Evolutionary conservation across 2,329 filamentous ascomycete genomes (phyloP).

Genomic region (Colletotrichum karsti): DNA sequence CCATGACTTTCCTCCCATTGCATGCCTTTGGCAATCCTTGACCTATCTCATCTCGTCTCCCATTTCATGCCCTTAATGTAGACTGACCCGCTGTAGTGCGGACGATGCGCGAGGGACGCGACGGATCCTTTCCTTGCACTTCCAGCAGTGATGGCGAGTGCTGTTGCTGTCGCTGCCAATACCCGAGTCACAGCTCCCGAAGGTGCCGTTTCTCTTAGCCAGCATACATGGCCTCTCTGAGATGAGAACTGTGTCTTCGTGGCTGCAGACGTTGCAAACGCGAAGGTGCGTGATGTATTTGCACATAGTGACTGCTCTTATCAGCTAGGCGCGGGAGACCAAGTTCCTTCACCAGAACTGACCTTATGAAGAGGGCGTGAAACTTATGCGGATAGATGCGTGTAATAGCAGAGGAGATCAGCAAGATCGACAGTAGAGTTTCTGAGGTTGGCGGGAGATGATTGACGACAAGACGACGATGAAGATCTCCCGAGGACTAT

Average conservation of each 20-base stretch:
- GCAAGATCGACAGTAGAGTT: not conserved
- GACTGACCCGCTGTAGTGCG: slow-evolving; percentile 5
- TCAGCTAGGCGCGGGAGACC: not conserved
- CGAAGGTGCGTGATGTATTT: slow-evolving; percentile 46
- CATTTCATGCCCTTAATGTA: not conserved
- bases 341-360: not conserved
- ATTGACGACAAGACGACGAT: not conserved
- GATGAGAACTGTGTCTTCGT: slow-evolving; percentile 46
- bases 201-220: slow-evolving; percentile 40
- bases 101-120: slow-evolving; percentile 5
- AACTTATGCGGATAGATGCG: not conserved
- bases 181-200: slow-evolving; percentile 45
- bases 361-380: not conserved
- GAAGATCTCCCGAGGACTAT: not conserved
- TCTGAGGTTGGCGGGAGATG: not conserved
- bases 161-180: slow-evolving; percentile 38
- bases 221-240: slow-evolving; percentile 43
- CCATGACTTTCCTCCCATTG: not conserved
- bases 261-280: slow-evolving; percentile 42
- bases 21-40: not conserved
- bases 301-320: slow-evolving; percentile 40
- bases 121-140: slow-evolving; percentile 40
- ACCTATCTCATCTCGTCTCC: not conserved
- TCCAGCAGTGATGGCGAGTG: slow-evolving; percentile 44
- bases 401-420: not conserved